phyloP scores from a whole-genome alignment of 768 basidiomycete genomes.

The Leccinum rimulosum region DNA sequence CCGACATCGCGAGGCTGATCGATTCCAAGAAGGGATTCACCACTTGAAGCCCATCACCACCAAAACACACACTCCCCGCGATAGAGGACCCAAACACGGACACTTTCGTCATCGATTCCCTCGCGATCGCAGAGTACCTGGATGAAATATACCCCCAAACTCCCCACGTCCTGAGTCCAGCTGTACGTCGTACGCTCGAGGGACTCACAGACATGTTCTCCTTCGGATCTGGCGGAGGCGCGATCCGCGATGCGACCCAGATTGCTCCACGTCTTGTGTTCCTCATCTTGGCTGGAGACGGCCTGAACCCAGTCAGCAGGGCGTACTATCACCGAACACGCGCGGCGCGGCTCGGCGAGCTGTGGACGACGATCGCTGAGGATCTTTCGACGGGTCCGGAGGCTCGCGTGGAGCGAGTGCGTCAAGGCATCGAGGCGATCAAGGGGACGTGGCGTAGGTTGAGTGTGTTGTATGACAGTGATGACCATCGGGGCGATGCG shows the following conservation, averaged over 20 bases:
- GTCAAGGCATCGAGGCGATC: slow-evolving; percentile 4
- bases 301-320: slow-evolving; percentile 34
- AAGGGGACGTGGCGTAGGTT: slow-evolving; percentile 30
- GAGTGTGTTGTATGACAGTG: slow-evolving; percentile 11
- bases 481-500: not conserved
- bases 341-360: slow-evolving; percentile 31
- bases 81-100: slow-evolving; percentile 46
- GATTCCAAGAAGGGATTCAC: slow-evolving; percentile 20
- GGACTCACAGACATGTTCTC: slow-evolving; percentile 25
- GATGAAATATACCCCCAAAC: slow-evolving; percentile 48
- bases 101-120: slow-evolving; percentile 40
- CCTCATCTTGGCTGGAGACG: slow-evolving; percentile 21
- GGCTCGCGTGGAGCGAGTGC: slow-evolving; percentile 24
- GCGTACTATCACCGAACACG: slow-evolving; percentile 41
- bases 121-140: slow-evolving; percentile 48
- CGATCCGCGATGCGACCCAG: not conserved
- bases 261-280: slow-evolving; percentile 14
- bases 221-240: slow-evolving; percentile 1
- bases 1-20: slow-evolving; percentile 40
- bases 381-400: slow-evolving; percentile 25
- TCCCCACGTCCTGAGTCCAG: slow-evolving; percentile 37
- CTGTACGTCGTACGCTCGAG: slow-evolving; percentile 32
- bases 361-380: slow-evolving; percentile 34
- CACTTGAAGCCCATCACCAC: slow-evolving; percentile 12
- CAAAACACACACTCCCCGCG: slow-evolving; percentile 43